These are phyloP conservation scores for Colletotrichum somersetense DNA, from an alignment of 2,329 filamentous ascomycete species.

Conservation along the genomic window DNA sequence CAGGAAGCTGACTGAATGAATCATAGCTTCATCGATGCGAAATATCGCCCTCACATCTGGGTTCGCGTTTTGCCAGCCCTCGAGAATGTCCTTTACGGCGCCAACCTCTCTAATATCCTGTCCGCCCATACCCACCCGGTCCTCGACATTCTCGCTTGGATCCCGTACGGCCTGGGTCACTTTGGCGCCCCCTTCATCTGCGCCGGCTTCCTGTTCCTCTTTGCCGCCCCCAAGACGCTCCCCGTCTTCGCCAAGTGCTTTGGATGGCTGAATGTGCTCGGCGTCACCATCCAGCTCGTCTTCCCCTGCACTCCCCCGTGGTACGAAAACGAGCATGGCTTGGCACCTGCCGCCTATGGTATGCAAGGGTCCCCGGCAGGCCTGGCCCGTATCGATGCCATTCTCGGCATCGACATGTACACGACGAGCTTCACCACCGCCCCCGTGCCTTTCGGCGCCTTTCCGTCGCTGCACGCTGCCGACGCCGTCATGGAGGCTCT, in stretches of 20 bases:
- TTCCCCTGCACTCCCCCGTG: constrained; percentile 96
- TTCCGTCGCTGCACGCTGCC: constrained; percentile 91
- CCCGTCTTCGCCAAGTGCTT: constrained; percentile 89
- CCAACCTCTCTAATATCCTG: constrained; percentile 95
- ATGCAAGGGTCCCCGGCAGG: constrained; percentile 92
- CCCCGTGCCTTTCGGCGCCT: constrained; percentile 93
- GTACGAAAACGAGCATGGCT: constrained; percentile 94
- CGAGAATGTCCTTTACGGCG: constrained; percentile 96
- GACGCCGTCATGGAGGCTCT: constrained; percentile 90
- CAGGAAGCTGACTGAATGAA: constrained; percentile 22
- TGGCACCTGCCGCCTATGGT: constrained; percentile 91
- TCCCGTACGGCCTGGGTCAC: constrained; percentile 92
- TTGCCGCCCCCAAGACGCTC: constrained; percentile 85
- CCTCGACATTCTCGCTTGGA: constrained; percentile 90
- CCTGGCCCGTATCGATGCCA: constrained; percentile 86
- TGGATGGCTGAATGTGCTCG: constrained; percentile 91
- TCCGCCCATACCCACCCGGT: constrained; percentile 88
- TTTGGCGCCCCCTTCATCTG: constrained; percentile 87
- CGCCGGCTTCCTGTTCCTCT: constrained; percentile 85
- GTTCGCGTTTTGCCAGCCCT: constrained; percentile 93
- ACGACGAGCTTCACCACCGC: constrained; percentile 92
- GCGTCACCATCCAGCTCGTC: constrained; percentile 87
- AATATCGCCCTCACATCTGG: constrained; percentile 94
- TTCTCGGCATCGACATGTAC: constrained; percentile 94
- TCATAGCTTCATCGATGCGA: constrained; percentile 84